A percentile compares a stretch with the other conserved stretches of the same genome.
phyloP scores from a whole-genome alignment of 2,329 filamentous ascomycete genomes.

The Fusarium sp. region DNA sequence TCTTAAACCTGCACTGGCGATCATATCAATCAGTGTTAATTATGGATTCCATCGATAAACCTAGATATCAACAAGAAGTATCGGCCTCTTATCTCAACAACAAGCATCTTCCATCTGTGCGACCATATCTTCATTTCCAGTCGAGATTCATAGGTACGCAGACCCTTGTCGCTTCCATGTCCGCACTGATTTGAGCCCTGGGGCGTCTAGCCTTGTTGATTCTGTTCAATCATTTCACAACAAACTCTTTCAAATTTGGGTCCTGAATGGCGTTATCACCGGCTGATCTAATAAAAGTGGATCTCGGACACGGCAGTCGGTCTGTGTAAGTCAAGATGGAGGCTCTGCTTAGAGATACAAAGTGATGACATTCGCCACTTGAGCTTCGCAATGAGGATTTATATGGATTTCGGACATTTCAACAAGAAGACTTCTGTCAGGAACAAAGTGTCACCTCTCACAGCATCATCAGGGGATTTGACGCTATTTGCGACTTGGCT shows the following conservation, averaged over 20 bases:
- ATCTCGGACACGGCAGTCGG: constrained; percentile 43
- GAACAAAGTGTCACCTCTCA: not conserved
- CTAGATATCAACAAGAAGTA: too few relatives aligned
- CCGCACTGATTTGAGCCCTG: constrained; percentile 34
- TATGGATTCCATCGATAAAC: not conserved
- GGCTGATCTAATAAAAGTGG: constrained; percentile 47
- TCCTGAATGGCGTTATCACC: constrained; percentile 48
- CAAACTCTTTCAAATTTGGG: constrained; percentile 44
- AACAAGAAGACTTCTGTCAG: not conserved
- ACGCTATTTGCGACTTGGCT: constrained; percentile 18
- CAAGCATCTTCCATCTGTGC: not conserved
- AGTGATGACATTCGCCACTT: constrained; percentile 36
- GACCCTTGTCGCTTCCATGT: too few relatives aligned
- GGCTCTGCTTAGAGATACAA: constrained; percentile 36
- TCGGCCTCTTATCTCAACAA: too few relatives aligned
- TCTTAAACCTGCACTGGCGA: not conserved
- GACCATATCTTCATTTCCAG: constrained; percentile 3
- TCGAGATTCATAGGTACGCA: not conserved
- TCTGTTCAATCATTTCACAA: constrained; percentile 34
- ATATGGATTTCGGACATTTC: not conserved
- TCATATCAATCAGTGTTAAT: not conserved
- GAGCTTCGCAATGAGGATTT: constrained; percentile 9
- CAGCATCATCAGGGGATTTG: constrained; percentile 12
- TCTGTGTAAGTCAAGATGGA: constrained; percentile 19
- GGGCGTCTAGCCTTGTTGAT: constrained; percentile 6